Percentiles rank a stretch among this genome's conserved stretches.
Conservation (phyloP, 257 asterid genomes). For the Misopates orontium region DNA sequence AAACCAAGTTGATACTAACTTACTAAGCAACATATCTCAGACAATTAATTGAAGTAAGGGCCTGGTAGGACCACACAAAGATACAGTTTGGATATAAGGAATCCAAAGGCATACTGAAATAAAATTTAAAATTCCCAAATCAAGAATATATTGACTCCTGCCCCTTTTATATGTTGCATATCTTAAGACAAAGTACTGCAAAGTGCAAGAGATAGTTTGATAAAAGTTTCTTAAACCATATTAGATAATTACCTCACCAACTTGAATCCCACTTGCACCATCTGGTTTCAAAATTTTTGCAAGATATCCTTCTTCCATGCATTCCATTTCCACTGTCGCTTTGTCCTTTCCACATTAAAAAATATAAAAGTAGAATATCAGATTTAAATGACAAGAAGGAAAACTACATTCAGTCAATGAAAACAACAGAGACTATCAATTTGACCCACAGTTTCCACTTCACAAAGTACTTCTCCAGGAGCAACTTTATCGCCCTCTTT, state of each 20-base stretch:
- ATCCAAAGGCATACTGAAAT: neutral
- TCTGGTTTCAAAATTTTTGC: conserved; percentile 89
- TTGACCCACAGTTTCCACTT: conserved; percentile 92
- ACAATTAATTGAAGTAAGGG: conserved; percentile 7
- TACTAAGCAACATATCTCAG: conserved; percentile 17
- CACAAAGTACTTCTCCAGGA: conserved; percentile 98
- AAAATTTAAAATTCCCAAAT: conserved; percentile 7
- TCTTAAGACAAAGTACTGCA: conserved; percentile 10
- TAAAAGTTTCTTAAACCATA: conserved; percentile 4
- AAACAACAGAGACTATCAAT: conserved; percentile 20
- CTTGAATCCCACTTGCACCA: conserved; percentile 92
- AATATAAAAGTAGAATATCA: conserved; percentile 17
- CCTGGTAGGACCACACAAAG: neutral
- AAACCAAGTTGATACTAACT: conserved; percentile 2
- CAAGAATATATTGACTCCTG: conserved; percentile 9
- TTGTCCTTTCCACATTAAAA: conserved; percentile 60
- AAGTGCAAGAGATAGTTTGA: conserved; percentile 16
- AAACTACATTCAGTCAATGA: conserved; percentile 15
- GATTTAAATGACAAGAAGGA: conserved; percentile 21
- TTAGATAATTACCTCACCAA: conserved; percentile 83
- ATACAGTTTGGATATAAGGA: neutral
- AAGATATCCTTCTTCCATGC: conserved; percentile 99
- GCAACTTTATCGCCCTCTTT: conserved; percentile 96
- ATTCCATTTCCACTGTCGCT: conserved; percentile 99
- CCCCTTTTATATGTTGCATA: conserved; percentile 2